Percentiles rank a stretch among this genome's conserved stretches.
These are phyloP conservation scores for Tuber brumale DNA, from an alignment of 495 filamentous ascomycete genomes.

Conservation along the genomic window DNA sequence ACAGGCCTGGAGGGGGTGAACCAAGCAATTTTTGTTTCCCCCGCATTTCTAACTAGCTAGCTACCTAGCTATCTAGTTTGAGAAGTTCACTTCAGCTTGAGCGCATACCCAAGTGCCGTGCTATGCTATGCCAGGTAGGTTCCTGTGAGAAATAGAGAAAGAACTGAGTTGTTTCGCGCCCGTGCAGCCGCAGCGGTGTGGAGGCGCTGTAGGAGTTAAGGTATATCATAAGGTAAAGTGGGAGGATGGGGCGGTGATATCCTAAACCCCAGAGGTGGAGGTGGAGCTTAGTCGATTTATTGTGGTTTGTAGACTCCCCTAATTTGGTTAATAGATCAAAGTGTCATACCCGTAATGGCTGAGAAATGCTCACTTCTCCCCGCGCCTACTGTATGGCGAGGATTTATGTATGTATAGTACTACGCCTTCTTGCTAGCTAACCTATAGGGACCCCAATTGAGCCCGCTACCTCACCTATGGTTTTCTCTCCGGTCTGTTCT, in stretches of 20 bases:
- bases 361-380: not conserved
- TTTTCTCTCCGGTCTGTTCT: not conserved
- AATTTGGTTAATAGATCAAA: not conserved
- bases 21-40: not conserved
- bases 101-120: not conserved
- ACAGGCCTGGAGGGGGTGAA: not conserved
- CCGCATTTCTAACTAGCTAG: not conserved
- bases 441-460: not conserved
- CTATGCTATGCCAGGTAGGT: not conserved
- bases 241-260: not conserved
- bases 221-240: not conserved
- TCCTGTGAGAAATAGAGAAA: not conserved
- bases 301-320: not conserved
- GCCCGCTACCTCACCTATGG: not conserved
- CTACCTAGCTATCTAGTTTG: not conserved
- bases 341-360: not conserved
- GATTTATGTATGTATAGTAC: not conserved
- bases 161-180: not conserved
- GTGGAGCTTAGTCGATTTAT: not conserved
- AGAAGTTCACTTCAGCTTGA: not conserved
- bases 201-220: not conserved
- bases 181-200: not conserved
- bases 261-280: not conserved
- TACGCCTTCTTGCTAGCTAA: not conserved
- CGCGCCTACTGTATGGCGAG: not conserved